phyloP scores from a whole-genome alignment of 106 monocot genomes.

The Dendrobium chrysotoxum region DNA sequence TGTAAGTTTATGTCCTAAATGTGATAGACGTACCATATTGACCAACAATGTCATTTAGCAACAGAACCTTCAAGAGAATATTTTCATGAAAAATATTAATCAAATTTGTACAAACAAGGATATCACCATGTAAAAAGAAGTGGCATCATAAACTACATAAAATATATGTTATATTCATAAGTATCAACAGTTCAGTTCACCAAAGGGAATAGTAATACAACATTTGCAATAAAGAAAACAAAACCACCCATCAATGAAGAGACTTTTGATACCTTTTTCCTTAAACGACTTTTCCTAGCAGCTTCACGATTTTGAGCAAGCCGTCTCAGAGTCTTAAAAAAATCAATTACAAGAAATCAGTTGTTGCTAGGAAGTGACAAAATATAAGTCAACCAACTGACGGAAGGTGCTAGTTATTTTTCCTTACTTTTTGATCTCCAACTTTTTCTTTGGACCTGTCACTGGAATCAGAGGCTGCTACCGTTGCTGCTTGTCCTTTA shows the following conservation, averaged over 20 bases:
- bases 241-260: not conserved
- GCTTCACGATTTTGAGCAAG: constrained; percentile 99
- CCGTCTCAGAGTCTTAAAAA: constrained; percentile 43
- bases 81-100: not conserved
- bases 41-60: not conserved
- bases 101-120: not conserved
- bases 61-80: not conserved
- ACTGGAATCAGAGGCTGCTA: constrained; percentile 67
- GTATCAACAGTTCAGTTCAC: not conserved
- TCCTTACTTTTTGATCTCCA: constrained; percentile 59
- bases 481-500: constrained; percentile 20
- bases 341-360: not conserved
- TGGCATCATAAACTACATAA: not conserved
- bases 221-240: not conserved
- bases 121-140: not conserved
- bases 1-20: not conserved
- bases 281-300: constrained; percentile 90
- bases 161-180: not conserved
- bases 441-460: constrained; percentile 61
- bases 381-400: not conserved
- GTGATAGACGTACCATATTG: not conserved
- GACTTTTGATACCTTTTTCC: constrained; percentile 58
- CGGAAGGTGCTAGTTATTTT: not conserved
- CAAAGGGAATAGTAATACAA: not conserved
- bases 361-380: not conserved